Conservation (phyloP, 2,329 filamentous ascomycete species). For the Penicillium olsonii region DNA sequence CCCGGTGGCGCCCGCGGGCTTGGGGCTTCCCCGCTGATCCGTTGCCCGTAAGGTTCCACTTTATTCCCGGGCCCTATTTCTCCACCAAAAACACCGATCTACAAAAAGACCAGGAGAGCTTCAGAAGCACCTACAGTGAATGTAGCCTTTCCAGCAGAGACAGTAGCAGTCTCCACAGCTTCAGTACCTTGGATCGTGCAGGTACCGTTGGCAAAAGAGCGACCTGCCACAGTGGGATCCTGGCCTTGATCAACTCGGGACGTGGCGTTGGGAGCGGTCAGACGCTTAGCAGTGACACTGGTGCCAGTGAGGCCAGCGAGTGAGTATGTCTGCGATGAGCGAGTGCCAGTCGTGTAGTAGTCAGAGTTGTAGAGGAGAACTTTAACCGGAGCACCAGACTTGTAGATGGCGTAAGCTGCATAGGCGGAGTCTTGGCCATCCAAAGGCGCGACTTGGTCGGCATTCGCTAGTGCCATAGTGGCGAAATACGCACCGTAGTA, state of each 20-base stretch:
- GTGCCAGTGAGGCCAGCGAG: constrained; percentile 44
- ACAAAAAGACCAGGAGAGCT: constrained; percentile 52
- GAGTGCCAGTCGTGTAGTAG: constrained; percentile 32
- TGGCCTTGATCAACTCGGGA: constrained; percentile 49
- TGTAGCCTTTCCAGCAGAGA: constrained; percentile 35
- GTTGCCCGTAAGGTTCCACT: neutral
- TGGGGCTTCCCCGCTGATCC: neutral
- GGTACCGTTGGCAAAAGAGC: constrained; percentile 49
- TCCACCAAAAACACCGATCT: neutral
- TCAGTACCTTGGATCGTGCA: constrained; percentile 47
- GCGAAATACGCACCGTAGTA: constrained; percentile 57
- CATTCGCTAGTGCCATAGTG: constrained; percentile 48
- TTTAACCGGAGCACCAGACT: constrained; percentile 37
- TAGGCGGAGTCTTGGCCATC: constrained; percentile 48
- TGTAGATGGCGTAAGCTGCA: constrained; percentile 52
- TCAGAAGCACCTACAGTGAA: constrained; percentile 50
- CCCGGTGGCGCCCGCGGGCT: constrained; percentile 4
- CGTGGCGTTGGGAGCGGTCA: constrained; percentile 48
- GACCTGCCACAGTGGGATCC: constrained; percentile 49
- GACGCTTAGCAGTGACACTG: constrained; percentile 45
- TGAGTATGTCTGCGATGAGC: constrained; percentile 39
- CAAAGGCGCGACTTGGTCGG: constrained; percentile 47
- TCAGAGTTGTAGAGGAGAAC: constrained; percentile 43
- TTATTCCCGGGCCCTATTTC: neutral
- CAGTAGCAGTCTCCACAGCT: constrained; percentile 17